Conservation (phyloP, 768 basidiomycete species). For the Tulasnella sp. region DNA sequence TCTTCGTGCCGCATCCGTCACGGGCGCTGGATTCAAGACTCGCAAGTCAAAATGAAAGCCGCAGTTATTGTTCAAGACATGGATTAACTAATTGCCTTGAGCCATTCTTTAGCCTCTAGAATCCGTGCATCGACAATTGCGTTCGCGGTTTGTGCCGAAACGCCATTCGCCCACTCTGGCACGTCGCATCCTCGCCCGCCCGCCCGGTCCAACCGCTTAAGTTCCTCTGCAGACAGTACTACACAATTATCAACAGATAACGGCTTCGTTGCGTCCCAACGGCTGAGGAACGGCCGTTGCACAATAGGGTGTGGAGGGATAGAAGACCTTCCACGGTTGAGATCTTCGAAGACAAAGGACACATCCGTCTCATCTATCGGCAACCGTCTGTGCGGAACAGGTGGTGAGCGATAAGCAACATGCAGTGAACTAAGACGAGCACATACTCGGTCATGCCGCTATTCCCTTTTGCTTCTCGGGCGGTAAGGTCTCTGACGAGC, state of each 20-base stretch:
- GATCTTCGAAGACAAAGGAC: constrained; percentile 73
- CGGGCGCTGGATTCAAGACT: neutral
- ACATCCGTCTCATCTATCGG: constrained; percentile 77
- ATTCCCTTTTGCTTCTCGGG: constrained; percentile 51
- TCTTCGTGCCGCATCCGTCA: neutral
- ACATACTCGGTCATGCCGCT: constrained; percentile 41
- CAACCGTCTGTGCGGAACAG: constrained; percentile 39
- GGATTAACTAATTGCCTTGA: constrained; percentile 6
- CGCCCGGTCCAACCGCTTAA: constrained; percentile 28
- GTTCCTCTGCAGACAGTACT: constrained; percentile 63
- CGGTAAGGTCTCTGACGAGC: constrained; percentile 61
- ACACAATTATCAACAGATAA: constrained; percentile 73
- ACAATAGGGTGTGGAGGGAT: constrained; percentile 70
- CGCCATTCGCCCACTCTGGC: constrained; percentile 30
- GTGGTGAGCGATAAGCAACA: neutral
- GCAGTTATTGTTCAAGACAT: too few relatives aligned
- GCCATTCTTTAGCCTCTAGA: constrained; percentile 44
- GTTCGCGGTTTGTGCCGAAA: constrained; percentile 45
- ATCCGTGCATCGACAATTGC: constrained; percentile 44
- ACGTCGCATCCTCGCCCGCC: constrained; percentile 23
- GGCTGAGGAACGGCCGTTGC: constrained; percentile 54
- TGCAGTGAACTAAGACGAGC: neutral
- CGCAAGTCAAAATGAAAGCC: neutral
- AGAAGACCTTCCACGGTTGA: constrained; percentile 60
- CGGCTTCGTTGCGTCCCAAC: constrained; percentile 63